Percentiles rank a stretch among this genome's conserved stretches.
Evolutionary conservation across 73 alveolate genomes (phyloP).

Genomic region (Blepharisma stoltei): DNA sequence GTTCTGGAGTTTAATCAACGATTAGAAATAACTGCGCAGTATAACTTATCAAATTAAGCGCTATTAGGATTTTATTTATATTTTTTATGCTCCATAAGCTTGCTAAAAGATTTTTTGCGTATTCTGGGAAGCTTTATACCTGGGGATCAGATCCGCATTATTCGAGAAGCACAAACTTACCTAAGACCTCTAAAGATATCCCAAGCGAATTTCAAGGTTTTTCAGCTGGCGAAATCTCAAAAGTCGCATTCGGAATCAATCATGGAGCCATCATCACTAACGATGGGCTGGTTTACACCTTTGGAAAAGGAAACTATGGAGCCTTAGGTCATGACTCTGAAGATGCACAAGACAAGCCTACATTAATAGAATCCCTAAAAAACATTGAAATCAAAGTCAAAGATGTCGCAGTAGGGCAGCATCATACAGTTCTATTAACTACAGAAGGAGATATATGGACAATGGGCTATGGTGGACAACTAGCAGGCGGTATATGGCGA

Average conservation of each 20-base stretch:
- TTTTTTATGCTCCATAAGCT: too few relatives aligned
- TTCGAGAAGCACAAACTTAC: not conserved
- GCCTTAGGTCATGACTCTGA: slow-evolving; percentile 63
- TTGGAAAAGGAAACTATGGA: slow-evolving; percentile 67
- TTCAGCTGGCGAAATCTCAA: slow-evolving; percentile 11
- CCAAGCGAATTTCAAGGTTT: not conserved
- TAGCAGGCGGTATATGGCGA: slow-evolving; percentile 39
- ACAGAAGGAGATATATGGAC: slow-evolving; percentile 88
- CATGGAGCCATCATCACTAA: slow-evolving; percentile 53
- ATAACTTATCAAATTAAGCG: slow-evolving; percentile 38
- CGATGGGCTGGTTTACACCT: slow-evolving; percentile 58
- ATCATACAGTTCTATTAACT: slow-evolving; percentile 84
- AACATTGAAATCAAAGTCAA: slow-evolving; percentile 43
- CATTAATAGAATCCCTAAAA: slow-evolving; percentile 42
- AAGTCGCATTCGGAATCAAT: slow-evolving; percentile 39
- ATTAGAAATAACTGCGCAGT: slow-evolving; percentile 72
- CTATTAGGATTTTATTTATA: too few relatives aligned
- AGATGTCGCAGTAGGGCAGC: slow-evolving; percentile 70
- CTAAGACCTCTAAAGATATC: not conserved
- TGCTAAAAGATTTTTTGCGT: too few relatives aligned
- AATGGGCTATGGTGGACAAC: slow-evolving; percentile 94
- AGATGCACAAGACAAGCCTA: slow-evolving; percentile 43
- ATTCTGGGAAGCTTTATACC: slow-evolving; percentile 16
- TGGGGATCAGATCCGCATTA: slow-evolving; percentile 17
- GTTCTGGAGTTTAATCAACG: slow-evolving; percentile 91